Evolutionary conservation across 345 rosid species (phyloP), one percentile per base, ranked within the genome.

Genomic region (Theobroma cacao): DNA sequence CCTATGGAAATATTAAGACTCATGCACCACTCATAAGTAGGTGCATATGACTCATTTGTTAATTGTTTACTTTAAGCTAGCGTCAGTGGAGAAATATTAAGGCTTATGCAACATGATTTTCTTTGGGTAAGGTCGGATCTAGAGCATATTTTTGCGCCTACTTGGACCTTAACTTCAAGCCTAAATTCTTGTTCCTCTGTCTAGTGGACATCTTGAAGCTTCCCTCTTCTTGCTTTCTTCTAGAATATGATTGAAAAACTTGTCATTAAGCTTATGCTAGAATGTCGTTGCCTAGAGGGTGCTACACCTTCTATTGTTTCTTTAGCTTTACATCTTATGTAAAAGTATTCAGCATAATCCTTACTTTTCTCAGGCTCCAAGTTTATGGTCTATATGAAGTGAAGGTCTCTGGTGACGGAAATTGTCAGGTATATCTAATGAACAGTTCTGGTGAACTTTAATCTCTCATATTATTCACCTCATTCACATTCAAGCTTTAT

Each of bases 341-440:
- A 63, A 63, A 43, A 66, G 34, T 65, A 63, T 62, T 76, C 14
- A 75, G 45, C 77, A 13, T 71, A 61, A 24, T 41, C 76, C 77
- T 74, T 38, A 64, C 77, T 53, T 74, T 72, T 84, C 38, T n/a
- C 86, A 95, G 98, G 92, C 83, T 95, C 71, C 82, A 91, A 62
- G 85, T 86, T 76, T 92, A 93, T 86, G 91, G 97, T 77, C 83
- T 95, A 75, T 89, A 68, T 75, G 99, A 95, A 87, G 89, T 92
- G 77, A 93, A 92, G 83, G 97, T 95, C 80, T 91, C 95, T 24
- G 98, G 99, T 60, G 99, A 95, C 81, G 99, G 99, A 75, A 95
- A 95, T 80, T 95, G 99, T 79, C 99, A 93, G 98, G 98, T 93
- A 85, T 36, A 47, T 43, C 12, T 53, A 60, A 45, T 64, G 58